Conservation (phyloP, 2,329 filamentous ascomycete genomes). For the Domatiomyces catenatus region DNA sequence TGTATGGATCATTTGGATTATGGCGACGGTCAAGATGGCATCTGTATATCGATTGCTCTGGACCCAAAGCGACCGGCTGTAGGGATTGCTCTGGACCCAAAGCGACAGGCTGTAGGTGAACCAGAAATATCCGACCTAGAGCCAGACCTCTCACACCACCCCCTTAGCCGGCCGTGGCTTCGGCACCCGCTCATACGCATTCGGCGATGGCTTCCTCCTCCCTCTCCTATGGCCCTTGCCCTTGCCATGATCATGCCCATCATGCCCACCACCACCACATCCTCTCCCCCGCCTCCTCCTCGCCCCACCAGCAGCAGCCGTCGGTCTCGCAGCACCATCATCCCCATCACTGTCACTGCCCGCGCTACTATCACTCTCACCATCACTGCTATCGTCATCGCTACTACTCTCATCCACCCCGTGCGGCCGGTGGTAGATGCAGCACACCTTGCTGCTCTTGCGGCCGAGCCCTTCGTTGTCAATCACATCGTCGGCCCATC, state of each 20-base stretch:
- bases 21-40: no score
- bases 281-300: slow-evolving; percentile 4
- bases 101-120: no score
- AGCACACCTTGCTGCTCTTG: slow-evolving; percentile 99
- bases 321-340: slow-evolving; percentile 16
- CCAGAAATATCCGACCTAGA: not conserved
- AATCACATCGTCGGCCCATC: slow-evolving; percentile 84
- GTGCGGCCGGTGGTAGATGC: slow-evolving; percentile 85
- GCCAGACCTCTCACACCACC: not conserved
- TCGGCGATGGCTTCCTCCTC: slow-evolving; percentile 26
- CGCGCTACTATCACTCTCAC: slow-evolving; percentile 30
- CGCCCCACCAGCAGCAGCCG: slow-evolving; percentile 9
- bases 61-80: no score
- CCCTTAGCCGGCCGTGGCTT: slow-evolving; percentile 7
- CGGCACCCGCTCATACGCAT: slow-evolving; percentile 34
- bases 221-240: slow-evolving; percentile 15
- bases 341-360: slow-evolving; percentile 23
- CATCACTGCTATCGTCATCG: slow-evolving; percentile 33
- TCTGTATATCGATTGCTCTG: no score
- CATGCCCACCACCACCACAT: slow-evolving; percentile 11
- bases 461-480: slow-evolving; percentile 91
- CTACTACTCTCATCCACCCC: slow-evolving; percentile 65
- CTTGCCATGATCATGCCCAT: slow-evolving; percentile 16
- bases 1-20: no score
- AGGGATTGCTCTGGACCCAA: no score